Percentiles rank a stretch among this genome's conserved stretches.
Evolutionary conservation across 192 early-diverging fungal species (phyloP).

Genomic region (Backusella circina): DNA sequence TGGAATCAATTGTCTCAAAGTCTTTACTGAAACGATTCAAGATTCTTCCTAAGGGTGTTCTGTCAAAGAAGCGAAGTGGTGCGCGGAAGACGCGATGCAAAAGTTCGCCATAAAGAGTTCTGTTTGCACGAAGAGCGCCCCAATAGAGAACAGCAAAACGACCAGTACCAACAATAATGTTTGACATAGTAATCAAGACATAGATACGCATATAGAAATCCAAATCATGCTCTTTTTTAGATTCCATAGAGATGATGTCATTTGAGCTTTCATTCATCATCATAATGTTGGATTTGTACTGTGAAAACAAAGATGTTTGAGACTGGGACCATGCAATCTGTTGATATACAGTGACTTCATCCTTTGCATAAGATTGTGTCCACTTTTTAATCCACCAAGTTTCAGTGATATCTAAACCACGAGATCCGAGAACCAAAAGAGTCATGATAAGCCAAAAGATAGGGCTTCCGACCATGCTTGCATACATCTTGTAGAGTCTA

Average conservation of each 20-base stretch:
- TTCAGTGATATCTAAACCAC: conserved; percentile 37
- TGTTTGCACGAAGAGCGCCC: conserved; percentile 51
- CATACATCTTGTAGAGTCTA: conserved; percentile 71
- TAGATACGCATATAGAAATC: conserved; percentile 62
- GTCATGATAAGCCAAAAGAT: conserved; percentile 53
- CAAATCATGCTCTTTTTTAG: conserved; percentile 15
- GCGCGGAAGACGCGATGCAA: conserved; percentile 55
- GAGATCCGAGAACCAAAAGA: conserved; percentile 28
- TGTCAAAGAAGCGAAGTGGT: conserved; percentile 77
- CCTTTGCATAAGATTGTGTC: conserved; percentile 27
- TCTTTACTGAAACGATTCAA: conserved; percentile 79
- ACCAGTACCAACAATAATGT: conserved; percentile 41
- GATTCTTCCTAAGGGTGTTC: conserved; percentile 76
- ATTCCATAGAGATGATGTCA: conserved; percentile 26
- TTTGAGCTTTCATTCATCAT: conserved; percentile 44
- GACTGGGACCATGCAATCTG: conserved; percentile 14
- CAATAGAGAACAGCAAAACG: conserved; percentile 38
- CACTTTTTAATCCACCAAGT: conserved; percentile 42
- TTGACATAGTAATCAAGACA: conserved; percentile 42
- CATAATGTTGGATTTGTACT: conserved; percentile 1
- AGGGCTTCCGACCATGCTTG: conserved; percentile 49
- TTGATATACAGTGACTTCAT: neutral
- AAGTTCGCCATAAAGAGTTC: conserved; percentile 49
- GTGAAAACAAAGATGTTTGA: neutral
- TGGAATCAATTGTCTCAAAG: conserved; percentile 48